Percentiles rank a stretch among this genome's conserved stretches.
phyloP scores from a whole-genome alignment of 2,329 filamentous ascomycete genomes.

The Aspergillus pseudoviridinutans region DNA sequence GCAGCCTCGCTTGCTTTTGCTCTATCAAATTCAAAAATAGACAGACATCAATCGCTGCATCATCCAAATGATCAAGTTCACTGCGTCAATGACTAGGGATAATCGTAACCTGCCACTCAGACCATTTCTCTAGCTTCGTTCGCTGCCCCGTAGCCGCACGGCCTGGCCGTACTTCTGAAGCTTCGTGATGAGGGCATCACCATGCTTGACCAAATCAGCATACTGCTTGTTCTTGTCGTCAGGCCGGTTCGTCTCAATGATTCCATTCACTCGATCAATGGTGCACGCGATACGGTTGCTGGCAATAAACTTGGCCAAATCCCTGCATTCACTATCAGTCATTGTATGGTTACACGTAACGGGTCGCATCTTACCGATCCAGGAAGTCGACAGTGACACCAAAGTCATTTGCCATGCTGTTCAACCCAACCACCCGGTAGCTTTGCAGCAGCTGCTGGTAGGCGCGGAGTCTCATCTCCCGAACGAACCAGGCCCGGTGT shows the following conservation, averaged over 20 bases:
- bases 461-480: conserved; percentile 93
- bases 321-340: conserved; percentile 50
- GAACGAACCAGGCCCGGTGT: conserved; percentile 95
- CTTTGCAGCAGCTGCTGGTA: conserved; percentile 97
- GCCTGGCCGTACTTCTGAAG: conserved; percentile 98
- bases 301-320: conserved; percentile 95
- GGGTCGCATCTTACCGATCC: conserved; percentile 64
- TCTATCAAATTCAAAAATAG: conserved; percentile 7
- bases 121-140: conserved; percentile 62
- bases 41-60: conserved; percentile 4
- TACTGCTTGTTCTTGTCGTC: conserved; percentile 99
- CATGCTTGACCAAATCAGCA: conserved; percentile 94
- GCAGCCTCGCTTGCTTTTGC: conserved; percentile 19
- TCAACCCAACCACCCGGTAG: conserved; percentile 93
- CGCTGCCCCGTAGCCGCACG: conserved; percentile 87
- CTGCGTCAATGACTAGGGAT: not conserved
- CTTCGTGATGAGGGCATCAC: conserved; percentile 97
- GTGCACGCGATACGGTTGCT: conserved; percentile 92
- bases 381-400: conserved; percentile 95
- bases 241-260: conserved; percentile 96
- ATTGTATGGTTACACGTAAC: not conserved
- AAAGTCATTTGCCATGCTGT: conserved; percentile 96
- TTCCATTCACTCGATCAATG: conserved; percentile 92
- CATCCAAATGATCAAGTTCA: not conserved
- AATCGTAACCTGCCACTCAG: conserved; percentile 1